These are phyloP conservation scores for Sphagnum magellanicum DNA, from an alignment of 228 moss, liverwort and hornwort species.

Conservation along the genomic window DNA sequence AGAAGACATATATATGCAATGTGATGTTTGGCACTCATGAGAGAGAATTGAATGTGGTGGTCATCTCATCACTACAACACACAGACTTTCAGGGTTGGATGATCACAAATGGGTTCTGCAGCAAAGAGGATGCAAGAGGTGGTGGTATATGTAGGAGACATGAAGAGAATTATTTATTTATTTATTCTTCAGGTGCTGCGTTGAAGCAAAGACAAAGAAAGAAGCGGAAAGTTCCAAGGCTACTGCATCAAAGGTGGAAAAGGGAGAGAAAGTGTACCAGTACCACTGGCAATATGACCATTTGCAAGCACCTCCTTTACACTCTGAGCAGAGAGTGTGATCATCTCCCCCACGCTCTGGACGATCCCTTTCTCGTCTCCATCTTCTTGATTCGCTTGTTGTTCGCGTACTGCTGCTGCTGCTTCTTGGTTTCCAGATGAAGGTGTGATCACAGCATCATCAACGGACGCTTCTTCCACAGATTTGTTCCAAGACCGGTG, in stretches of 20 bases:
- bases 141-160: not conserved
- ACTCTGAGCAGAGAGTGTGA: constrained; percentile 21
- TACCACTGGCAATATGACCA: not conserved
- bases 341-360: constrained; percentile 25
- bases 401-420: not conserved
- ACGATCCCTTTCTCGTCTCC: constrained; percentile 15
- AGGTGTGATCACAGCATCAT: constrained; percentile 19
- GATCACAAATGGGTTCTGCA: not conserved
- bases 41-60: not conserved
- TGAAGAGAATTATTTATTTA: no score
- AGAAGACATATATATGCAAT: not conserved
- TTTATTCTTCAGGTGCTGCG: no score
- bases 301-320: constrained; percentile 29
- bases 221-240: no score
- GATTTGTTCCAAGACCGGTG: not conserved
- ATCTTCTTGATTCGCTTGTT: not conserved
- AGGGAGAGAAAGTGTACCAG: not conserved
- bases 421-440: not conserved
- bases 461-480: not conserved
- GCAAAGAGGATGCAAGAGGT: constrained; percentile 3
- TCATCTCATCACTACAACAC: not conserved
- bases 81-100: not conserved
- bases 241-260: no score
- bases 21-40: not conserved
- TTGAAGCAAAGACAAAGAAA: no score